Conservation (phyloP, 768 basidiomycete species). For the Myochromella boudieri region DNA sequence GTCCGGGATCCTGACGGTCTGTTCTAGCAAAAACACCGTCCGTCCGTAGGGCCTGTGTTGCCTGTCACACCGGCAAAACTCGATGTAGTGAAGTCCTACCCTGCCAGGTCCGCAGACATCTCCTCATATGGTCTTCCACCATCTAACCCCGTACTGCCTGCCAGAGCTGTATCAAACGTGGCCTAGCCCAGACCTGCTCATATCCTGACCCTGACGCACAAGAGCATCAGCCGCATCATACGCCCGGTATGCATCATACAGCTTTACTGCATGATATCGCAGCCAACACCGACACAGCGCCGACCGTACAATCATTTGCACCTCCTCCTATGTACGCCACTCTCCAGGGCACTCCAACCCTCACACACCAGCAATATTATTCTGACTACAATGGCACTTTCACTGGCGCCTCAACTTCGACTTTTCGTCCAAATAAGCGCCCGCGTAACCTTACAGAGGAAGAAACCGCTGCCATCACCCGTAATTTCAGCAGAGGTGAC, state of each 20-base stretch:
- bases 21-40: slow-evolving; percentile 74
- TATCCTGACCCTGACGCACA: slow-evolving; percentile 77
- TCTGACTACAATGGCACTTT: slow-evolving; percentile 76
- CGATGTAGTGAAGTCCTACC: slow-evolving; percentile 80
- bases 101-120: slow-evolving; percentile 57
- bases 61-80: slow-evolving; percentile 83
- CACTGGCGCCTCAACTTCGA: slow-evolving; percentile 68
- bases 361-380: slow-evolving; percentile 66
- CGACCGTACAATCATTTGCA: slow-evolving; percentile 38
- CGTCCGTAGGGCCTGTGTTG: slow-evolving; percentile 76
- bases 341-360: slow-evolving; percentile 42
- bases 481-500: slow-evolving; percentile 79
- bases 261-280: slow-evolving; percentile 14
- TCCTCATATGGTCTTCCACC: slow-evolving; percentile 2
- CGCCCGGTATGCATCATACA: slow-evolving; percentile 31
- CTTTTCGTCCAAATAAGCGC: slow-evolving; percentile 80
- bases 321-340: slow-evolving; percentile 53
- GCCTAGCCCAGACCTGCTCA: slow-evolving; percentile 65
- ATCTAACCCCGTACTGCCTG: slow-evolving; percentile 2
- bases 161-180: slow-evolving; percentile 82
- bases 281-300: slow-evolving; percentile 22
- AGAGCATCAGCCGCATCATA: slow-evolving; percentile 43
- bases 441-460: slow-evolving; percentile 81
- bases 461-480: slow-evolving; percentile 79
- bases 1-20: slow-evolving; percentile 17